A percentile compares a stretch with the other conserved stretches of the same genome.
Evolutionary conservation across 805 yeast genomes (phyloP).

Genomic region (Metschnikowia matae): DNA sequence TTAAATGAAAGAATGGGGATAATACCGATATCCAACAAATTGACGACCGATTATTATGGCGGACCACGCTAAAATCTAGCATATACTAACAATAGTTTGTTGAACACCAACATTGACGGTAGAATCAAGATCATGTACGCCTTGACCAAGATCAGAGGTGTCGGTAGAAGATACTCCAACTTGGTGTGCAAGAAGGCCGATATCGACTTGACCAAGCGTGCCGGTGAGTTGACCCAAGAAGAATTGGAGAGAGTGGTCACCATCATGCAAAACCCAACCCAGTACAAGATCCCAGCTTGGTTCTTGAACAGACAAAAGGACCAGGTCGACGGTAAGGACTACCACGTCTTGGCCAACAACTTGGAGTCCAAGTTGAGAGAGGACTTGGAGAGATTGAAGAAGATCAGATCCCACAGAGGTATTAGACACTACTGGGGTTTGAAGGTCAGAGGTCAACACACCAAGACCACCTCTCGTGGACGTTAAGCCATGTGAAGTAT

Average conservation of each 20-base stretch:
- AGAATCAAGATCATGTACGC: constrained; percentile 99
- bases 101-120: constrained; percentile 99
- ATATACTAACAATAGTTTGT: constrained; percentile 59
- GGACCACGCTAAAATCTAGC: background rate
- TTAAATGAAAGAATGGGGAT: too few relatives aligned
- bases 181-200: constrained; percentile 99
- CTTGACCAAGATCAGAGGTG: constrained; percentile 99
- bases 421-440: constrained; percentile 99
- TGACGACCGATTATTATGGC: too few relatives aligned
- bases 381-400: constrained; percentile 99
- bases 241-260: constrained; percentile 99
- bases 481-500: constrained; percentile 25
- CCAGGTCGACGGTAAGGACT: constrained; percentile 97
- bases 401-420: constrained; percentile 99
- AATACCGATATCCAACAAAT: too few relatives aligned
- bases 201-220: constrained; percentile 96
- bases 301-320: constrained; percentile 96
- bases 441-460: constrained; percentile 99
- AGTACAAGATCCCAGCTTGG: constrained; percentile 99
- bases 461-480: constrained; percentile 99
- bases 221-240: constrained; percentile 99
- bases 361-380: constrained; percentile 99
- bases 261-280: constrained; percentile 99
- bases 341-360: constrained; percentile 98
- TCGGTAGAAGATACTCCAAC: constrained; percentile 99